A percentile compares a stretch with the other conserved stretches of the same genome.
phyloP scores from a whole-genome alignment of 2,329 filamentous ascomycete species.

The Aspergillus persii region DNA sequence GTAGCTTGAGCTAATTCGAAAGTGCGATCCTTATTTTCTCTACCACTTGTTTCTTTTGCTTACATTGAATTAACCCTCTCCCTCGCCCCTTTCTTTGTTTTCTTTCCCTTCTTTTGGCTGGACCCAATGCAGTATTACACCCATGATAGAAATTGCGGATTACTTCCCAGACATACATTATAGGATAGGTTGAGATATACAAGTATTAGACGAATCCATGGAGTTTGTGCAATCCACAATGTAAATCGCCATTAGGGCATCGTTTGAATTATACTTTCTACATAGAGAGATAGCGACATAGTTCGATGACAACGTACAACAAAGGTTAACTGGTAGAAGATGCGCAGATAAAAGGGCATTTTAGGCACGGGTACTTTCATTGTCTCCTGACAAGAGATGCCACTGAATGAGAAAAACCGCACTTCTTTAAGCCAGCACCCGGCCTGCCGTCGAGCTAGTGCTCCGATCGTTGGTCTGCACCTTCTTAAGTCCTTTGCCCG shows the following conservation, averaged over 20 bases:
- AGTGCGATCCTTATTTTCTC: neutral
- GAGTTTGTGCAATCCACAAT: neutral
- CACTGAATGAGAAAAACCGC: too few relatives aligned
- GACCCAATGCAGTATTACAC: neutral
- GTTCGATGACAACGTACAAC: neutral
- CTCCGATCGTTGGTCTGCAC: constrained; percentile 88
- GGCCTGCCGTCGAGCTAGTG: constrained; percentile 67
- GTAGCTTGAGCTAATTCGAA: constrained; percentile 14
- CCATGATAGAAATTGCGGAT: neutral
- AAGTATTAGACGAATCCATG: neutral
- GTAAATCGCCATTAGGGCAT: neutral
- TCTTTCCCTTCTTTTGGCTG: neutral
- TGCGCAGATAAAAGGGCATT: neutral
- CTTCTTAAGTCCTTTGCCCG: constrained; percentile 78
- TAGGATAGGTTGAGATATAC: neutral
- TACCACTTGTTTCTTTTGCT: neutral
- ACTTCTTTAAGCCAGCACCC: constrained; percentile 53
- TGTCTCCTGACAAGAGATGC: neutral
- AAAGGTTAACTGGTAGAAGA: neutral
- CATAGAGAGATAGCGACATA: neutral
- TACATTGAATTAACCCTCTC: neutral
- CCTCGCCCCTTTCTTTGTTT: neutral
- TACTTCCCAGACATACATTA: neutral
- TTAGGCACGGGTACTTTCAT: neutral
- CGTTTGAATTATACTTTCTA: neutral